Evolutionary conservation across 148 eudicot species (phyloP).

Genomic region (Nepenthes gracilis): DNA sequence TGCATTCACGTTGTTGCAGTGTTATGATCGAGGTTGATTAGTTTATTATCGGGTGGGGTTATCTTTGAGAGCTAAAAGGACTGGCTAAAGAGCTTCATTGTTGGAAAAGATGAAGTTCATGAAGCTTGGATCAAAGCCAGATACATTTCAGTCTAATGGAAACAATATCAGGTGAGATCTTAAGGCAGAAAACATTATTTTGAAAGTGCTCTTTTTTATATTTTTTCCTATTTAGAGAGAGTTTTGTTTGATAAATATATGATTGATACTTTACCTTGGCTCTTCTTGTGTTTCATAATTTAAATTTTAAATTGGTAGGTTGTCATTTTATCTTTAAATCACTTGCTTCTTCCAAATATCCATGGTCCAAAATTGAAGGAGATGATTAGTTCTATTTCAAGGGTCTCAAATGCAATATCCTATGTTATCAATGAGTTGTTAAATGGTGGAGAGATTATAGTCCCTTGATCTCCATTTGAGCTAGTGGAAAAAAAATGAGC

Average conservation of each 20-base stretch:
- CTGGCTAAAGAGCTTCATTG: slow-evolving; percentile 20
- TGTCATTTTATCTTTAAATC: not conserved
- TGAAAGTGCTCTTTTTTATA: not conserved
- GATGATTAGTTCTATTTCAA: too few species aligned
- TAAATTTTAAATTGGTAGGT: not conserved
- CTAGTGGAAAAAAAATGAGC: too few species aligned
- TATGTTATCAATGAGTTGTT: too few species aligned
- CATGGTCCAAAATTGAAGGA: too few species aligned
- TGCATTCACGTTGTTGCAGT: slow-evolving; percentile 16
- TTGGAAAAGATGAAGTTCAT: slow-evolving; percentile 72
- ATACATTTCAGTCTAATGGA: slow-evolving; percentile 63
- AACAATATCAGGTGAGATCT: slow-evolving; percentile 51
- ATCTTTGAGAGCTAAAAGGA: slow-evolving; percentile 10
- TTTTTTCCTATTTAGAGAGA: too few species aligned
- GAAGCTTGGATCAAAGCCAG: slow-evolving; percentile 95
- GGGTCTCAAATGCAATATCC: too few species aligned
- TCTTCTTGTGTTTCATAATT: too few species aligned
- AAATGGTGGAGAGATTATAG: too few species aligned
- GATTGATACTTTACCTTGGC: too few species aligned
- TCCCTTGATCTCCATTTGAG: too few species aligned
- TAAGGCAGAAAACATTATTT: slow-evolving; percentile 1
- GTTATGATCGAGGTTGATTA: slow-evolving; percentile 14
- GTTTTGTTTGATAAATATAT: too few species aligned
- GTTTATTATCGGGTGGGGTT: slow-evolving; percentile 20
- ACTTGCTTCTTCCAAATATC: too few species aligned